These are phyloP conservation scores for Yarrowia sp. DNA, from an alignment of 805 yeast species.

Conservation along the genomic window DNA sequence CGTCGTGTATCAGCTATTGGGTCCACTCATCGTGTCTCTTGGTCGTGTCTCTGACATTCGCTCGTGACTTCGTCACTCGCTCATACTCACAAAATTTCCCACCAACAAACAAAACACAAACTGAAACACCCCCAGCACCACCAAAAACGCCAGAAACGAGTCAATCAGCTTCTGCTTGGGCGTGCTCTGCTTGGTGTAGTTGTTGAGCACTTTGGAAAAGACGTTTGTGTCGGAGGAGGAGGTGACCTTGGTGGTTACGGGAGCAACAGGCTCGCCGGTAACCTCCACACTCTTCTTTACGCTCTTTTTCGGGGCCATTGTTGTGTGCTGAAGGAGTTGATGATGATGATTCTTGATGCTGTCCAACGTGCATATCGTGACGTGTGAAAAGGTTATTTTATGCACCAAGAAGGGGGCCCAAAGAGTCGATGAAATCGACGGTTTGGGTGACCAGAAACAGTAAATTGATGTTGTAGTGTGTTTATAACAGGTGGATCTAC, in stretches of 20 bases:
- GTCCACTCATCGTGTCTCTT: too few relatives aligned
- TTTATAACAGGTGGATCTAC: too few relatives aligned
- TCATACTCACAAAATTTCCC: slow-evolving; percentile 61
- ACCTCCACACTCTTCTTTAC: slow-evolving; percentile 6
- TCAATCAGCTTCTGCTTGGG: slow-evolving; percentile 60
- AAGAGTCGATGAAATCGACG: too few relatives aligned
- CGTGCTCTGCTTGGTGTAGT: slow-evolving; percentile 36
- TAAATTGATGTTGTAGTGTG: too few relatives aligned
- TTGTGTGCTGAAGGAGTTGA: not conserved
- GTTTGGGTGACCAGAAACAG: too few relatives aligned
- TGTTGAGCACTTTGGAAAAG: slow-evolving; percentile 29
- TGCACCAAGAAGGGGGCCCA: too few relatives aligned
- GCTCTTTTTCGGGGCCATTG: slow-evolving; percentile 16
- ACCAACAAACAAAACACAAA: slow-evolving; percentile 71
- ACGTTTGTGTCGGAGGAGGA: slow-evolving; percentile 14
- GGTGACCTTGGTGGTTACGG: not conserved
- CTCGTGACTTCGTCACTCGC: not conserved
- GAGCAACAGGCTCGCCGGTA: not conserved
- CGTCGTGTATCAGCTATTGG: too few relatives aligned
- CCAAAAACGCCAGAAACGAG: slow-evolving; percentile 68
- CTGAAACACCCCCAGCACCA: slow-evolving; percentile 72
- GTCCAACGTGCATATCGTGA: slow-evolving; percentile 2
- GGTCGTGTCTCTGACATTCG: too few relatives aligned
- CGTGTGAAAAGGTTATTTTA: not conserved
- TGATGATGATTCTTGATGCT: too few relatives aligned